A percentile compares a stretch with the other conserved stretches of the same genome.
phyloP scores from a whole-genome alignment of 1,284 basidiomycete species.

The Rhizoctonia solani region DNA sequence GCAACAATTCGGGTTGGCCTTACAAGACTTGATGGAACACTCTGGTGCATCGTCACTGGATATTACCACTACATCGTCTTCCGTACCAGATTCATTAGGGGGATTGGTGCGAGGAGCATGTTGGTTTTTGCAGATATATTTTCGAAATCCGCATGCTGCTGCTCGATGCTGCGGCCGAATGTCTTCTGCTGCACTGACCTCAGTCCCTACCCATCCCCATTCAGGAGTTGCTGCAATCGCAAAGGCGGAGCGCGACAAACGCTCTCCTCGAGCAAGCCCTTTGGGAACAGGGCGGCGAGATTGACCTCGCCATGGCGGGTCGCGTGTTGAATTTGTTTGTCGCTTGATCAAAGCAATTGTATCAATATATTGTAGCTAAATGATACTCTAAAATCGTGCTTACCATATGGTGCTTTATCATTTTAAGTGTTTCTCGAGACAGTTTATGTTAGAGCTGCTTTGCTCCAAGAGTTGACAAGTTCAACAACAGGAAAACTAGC shows the following conservation, averaged over 20 bases:
- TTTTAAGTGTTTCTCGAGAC: too few relatives aligned
- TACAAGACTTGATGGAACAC: slow-evolving; percentile 71
- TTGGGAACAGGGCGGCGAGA: slow-evolving; percentile 51
- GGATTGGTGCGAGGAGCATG: slow-evolving; percentile 35
- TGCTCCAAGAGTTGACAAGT: too few relatives aligned
- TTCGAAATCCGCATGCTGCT: slow-evolving; percentile 67
- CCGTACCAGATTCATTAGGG: slow-evolving; percentile 46
- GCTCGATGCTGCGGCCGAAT: slow-evolving; percentile 68
- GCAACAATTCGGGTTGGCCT: slow-evolving; percentile 75
- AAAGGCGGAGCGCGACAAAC: slow-evolving; percentile 60
- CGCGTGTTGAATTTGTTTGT: background rate
- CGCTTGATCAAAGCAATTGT: background rate
- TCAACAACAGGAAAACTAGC: too few relatives aligned
- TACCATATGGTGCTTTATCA: background rate
- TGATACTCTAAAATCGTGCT: background rate
- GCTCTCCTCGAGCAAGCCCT: slow-evolving; percentile 62
- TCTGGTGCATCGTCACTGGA: slow-evolving; percentile 60
- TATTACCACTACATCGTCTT: slow-evolving; percentile 67
- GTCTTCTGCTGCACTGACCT: slow-evolving; percentile 56
- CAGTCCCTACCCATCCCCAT: slow-evolving; percentile 79
- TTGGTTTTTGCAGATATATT: slow-evolving; percentile 35
- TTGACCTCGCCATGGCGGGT: background rate
- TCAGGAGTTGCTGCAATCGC: slow-evolving; percentile 51
- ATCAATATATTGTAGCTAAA: background rate
- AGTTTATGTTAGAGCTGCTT: too few relatives aligned